Conservation (phyloP, 2,329 filamentous ascomycete genomes). For the Cadophora sp. region DNA sequence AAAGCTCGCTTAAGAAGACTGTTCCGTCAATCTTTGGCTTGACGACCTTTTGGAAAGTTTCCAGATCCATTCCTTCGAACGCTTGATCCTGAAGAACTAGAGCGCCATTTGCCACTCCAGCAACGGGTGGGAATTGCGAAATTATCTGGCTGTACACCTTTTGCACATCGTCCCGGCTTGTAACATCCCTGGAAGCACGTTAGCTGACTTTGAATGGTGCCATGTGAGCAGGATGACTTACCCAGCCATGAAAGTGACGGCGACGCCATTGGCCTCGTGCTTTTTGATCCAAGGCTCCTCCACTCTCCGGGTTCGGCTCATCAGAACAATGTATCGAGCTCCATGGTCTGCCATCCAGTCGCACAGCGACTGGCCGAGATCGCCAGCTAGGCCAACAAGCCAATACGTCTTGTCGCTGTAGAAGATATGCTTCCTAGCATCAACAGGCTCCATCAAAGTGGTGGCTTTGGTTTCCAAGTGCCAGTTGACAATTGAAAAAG, state of each 20-base stretch:
- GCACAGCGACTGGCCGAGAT: slow-evolving; percentile 46
- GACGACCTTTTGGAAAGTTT: slow-evolving; percentile 38
- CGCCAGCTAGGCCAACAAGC: slow-evolving; percentile 40
- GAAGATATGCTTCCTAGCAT: not conserved
- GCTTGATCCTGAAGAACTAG: slow-evolving; percentile 50
- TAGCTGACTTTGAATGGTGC: not conserved
- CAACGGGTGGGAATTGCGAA: slow-evolving; percentile 45
- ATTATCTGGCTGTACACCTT: not conserved
- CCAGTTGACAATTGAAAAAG: not conserved
- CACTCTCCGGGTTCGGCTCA: slow-evolving; percentile 48
- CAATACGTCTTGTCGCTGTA: slow-evolving; percentile 38
- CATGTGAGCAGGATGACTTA: not conserved
- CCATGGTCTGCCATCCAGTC: slow-evolving; percentile 50
- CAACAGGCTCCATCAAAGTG: not conserved
- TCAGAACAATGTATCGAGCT: slow-evolving; percentile 47
- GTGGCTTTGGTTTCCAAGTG: not conserved
- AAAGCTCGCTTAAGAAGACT: slow-evolving; percentile 43
- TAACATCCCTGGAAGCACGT: not conserved
- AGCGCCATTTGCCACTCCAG: slow-evolving; percentile 52
- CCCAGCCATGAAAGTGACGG: not conserved
- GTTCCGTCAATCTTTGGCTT: slow-evolving; percentile 47
- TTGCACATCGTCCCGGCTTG: not conserved
- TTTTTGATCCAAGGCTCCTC: slow-evolving; percentile 28
- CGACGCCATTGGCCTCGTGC: not conserved
- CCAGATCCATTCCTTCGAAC: slow-evolving; percentile 42